A percentile compares a stretch with the other conserved stretches of the same genome.
Evolutionary conservation across 2,329 filamentous ascomycete species (phyloP).

Genomic region (Cordyceps farinosa): DNA sequence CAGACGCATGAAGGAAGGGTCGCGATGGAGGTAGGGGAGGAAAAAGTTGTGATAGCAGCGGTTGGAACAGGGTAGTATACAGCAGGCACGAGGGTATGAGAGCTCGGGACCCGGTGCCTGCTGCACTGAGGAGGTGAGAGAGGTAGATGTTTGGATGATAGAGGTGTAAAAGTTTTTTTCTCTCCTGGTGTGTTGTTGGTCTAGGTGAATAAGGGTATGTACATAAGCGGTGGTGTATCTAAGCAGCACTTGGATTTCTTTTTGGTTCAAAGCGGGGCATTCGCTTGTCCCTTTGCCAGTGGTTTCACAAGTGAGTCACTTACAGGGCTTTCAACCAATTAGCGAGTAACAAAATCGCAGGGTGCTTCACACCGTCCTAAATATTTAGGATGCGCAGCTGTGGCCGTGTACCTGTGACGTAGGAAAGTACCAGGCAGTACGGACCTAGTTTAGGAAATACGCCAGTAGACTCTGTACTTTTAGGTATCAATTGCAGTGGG

Average conservation of each 20-base stretch:
- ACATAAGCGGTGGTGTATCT: constrained; percentile 10
- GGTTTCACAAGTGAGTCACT: too few species aligned
- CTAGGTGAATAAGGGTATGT: neutral
- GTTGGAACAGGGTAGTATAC: neutral
- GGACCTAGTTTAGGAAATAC: too few species aligned
- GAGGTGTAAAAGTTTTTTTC: neutral
- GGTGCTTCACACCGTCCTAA: too few species aligned
- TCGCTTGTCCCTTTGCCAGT: neutral
- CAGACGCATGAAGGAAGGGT: constrained; percentile 39
- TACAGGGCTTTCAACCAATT: too few species aligned
- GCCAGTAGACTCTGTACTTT: too few species aligned
- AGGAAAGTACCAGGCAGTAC: too few species aligned
- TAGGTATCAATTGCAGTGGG: too few species aligned
- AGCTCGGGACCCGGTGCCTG: constrained; percentile 1
- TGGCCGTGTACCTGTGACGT: too few species aligned
- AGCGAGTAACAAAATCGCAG: too few species aligned
- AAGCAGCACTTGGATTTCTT: neutral
- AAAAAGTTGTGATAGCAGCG: too few species aligned
- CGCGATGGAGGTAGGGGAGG: neutral
- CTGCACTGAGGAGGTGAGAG: neutral
- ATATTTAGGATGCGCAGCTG: too few species aligned
- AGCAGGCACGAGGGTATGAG: neutral
- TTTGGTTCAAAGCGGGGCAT: neutral
- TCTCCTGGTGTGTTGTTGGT: neutral
- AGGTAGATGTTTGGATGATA: too few species aligned